Evolutionary conservation across 73 alveolate genomes (phyloP).

Genomic region (Tetrahymena borealis): DNA sequence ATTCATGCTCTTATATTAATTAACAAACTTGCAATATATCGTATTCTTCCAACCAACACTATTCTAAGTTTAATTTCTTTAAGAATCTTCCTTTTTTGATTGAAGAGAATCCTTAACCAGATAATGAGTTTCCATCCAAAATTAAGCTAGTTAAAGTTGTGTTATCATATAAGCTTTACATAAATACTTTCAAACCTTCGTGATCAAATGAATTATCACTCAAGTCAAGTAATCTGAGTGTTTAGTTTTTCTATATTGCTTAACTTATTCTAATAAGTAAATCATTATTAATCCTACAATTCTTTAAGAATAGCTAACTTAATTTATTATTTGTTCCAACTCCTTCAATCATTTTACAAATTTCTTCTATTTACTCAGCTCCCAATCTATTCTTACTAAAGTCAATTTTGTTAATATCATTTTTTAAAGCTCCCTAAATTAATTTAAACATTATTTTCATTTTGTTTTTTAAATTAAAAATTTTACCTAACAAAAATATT

Average conservation of each 20-base stretch:
- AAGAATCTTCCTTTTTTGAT: not conserved
- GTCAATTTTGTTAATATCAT: not conserved
- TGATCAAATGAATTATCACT: not conserved
- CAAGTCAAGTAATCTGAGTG: not conserved
- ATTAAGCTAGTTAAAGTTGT: not conserved
- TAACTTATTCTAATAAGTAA: not conserved
- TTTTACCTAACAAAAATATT: not conserved
- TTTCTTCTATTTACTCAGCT: not conserved
- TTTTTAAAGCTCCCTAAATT: not conserved
- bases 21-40: not conserved
- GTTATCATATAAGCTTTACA: not conserved
- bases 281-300: not conserved
- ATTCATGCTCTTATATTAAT: not conserved
- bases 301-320: not conserved
- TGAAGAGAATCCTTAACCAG: not conserved
- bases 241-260: not conserved
- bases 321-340: not conserved
- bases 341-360: not conserved
- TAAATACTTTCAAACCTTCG: not conserved
- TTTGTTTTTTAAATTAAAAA: not conserved
- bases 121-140: not conserved
- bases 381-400: not conserved
- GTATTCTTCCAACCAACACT: not conserved
- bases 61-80: not conserved
- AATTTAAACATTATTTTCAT: too few species aligned